Evolutionary conservation across 2,329 filamentous ascomycete genomes (phyloP), one percentile per base, ranked within the genome.

Genomic region (Cladosporium sp.): DNA sequence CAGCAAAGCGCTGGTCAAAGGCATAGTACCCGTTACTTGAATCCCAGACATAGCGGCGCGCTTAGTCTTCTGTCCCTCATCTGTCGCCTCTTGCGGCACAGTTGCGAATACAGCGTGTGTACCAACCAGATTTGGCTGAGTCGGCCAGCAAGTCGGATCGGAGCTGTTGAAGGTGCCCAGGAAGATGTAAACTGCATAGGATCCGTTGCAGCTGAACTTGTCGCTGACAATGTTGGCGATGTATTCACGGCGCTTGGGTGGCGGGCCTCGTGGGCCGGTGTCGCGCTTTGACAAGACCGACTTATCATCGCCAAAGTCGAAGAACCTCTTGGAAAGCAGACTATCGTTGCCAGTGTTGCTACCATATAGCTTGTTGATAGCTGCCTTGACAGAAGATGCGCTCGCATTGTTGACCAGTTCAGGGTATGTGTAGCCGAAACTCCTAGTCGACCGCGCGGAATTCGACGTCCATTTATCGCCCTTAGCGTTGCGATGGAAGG

Each of bases 351-450:
- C 48, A 8, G 33, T 30, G 48, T 43, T 50, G 33, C 39, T 43
- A n/a, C 79, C 80, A 60, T 86, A 86, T 0, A 85, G 69, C 2
- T 62, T 67, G 60, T 86, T 88, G 57, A 91, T 73, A 1, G 74
- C 65, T 1, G 67, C 66, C 38, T 71, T 70, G 22, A 83, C 73
- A 5, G 76, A 67, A 0, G 67, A 61, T 22, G 63, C 49, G 49
- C 60, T 69, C 54, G 59, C 67, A 55, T 62, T 66, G 55, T 64
- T 69, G 13, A 72, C 58, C 27, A 82, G 78, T 57, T 92, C 88
- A 0, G 81, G 74, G 62, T 94, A 94, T 0, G 81, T 83, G 64
- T 93, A 93, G 12, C 83, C 83, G 65, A 93, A 85, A 1, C 70
- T 72, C 20, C 74, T 72, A 6, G 78, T 79, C 35, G 78, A 72